These are phyloP conservation scores for Lichtheimia corymbifera DNA, from an alignment of 371 early-diverging fungal genomes.

Conservation along the genomic window DNA sequence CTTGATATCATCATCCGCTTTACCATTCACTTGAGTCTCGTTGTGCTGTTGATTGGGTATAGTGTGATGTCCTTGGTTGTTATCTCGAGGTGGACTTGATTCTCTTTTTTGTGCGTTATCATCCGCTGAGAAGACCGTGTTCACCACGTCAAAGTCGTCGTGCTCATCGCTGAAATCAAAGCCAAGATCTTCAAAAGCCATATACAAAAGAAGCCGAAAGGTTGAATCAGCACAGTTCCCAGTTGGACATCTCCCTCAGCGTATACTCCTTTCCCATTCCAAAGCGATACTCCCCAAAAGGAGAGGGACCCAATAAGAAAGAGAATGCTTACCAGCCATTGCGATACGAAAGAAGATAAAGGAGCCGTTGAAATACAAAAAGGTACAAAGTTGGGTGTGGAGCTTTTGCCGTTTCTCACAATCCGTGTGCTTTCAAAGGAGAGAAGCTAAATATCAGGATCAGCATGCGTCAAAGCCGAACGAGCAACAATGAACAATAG, in stretches of 20 bases:
- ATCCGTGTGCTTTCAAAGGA: constrained; percentile 5
- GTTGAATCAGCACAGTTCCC: not conserved
- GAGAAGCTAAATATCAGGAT: constrained; percentile 5
- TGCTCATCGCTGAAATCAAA: constrained; percentile 49
- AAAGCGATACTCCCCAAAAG: not conserved
- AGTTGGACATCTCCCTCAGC: not conserved
- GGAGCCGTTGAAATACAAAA: constrained; percentile 5
- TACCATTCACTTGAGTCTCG: too few species aligned
- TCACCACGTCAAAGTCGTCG: constrained; percentile 24
- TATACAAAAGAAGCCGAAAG: constrained; percentile 1
- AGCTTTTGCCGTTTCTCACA: not conserved
- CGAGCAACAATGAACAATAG: constrained; percentile 1
- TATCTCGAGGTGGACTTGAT: too few species aligned
- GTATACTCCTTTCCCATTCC: not conserved
- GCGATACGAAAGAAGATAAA: not conserved
- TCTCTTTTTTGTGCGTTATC: constrained; percentile 1
- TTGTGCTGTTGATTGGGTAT: too few species aligned
- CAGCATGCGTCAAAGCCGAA: constrained; percentile 13
- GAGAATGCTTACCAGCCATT: constrained; percentile 20
- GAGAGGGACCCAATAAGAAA: constrained; percentile 1
- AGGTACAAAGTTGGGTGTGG: constrained; percentile 1
- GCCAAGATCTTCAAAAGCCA: constrained; percentile 38
- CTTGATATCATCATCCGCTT: not conserved
- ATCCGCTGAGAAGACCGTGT: constrained; percentile 8
- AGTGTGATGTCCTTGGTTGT: too few species aligned